Evolutionary conservation across 1,284 basidiomycete genomes (phyloP), one percentile per base, ranked within the genome.

Genomic region (Macrocystidia cucumis): DNA sequence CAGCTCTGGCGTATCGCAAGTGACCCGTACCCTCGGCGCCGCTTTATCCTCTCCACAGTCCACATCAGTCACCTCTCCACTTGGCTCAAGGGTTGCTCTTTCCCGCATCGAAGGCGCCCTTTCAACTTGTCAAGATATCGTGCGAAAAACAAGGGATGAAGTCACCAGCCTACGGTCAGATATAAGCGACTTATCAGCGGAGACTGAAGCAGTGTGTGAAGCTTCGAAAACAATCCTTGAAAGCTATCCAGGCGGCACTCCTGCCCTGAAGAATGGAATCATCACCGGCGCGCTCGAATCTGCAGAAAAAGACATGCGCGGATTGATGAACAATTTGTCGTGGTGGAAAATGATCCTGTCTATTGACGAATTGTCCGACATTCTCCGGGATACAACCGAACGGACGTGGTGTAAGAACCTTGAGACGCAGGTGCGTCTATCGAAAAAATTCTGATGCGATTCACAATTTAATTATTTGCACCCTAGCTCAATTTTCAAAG

Each of bases 401-500:
- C 58, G 59, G 26, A 55, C 64, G 1, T 89, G 85, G 75, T 83
- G 78, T 39, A 62, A 58, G 41, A 73, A 72, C 3, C 62, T 91
- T 8, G 80, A 89, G 50, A 63, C 67, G 42, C 67, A 76, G 57
- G 85, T 84, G 42, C 28, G 67, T 51, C 29, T 12, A 22, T 26
- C 27, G n/a, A 35, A 26, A 11, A 21, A 35, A 9, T 25, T 5
- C 14, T 34, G 16, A 13, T 13, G 21, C 6, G n/a, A n/a, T n/a
- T n/a, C n/a, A n/a, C n/a, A n/a, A n/a, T n/a, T n/a, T n/a, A n/a
- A n/a, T n/a, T n/a, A n/a, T n/a, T n/a, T n/a, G n/a, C n/a, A n/a
- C n/a, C n/a, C 31, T 43, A 89, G 84, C 65, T 90, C 22, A 67
- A 82, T 12, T 73, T 78, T 43, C 77, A 87, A 44, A 70, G 80